Base-by-base conservation (phyloP, 176 grass and related monocot genomes). In the Hordeum marinum region DNA sequence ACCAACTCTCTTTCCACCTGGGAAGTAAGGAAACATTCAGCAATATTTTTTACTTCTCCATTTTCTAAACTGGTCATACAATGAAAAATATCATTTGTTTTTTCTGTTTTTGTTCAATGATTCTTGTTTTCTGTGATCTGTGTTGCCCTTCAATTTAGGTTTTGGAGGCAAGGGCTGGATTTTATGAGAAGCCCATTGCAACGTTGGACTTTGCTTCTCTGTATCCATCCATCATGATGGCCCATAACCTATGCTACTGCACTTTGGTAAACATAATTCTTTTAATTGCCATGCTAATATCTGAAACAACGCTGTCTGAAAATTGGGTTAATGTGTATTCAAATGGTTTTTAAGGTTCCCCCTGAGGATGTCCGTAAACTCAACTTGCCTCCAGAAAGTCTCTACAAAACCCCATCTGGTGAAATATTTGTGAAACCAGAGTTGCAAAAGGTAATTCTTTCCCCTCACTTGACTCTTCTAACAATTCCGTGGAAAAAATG, bases 191-290 rank as follows among this genome's bases (percentile, higher is more conserved):
- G 59, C 96, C 96, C 23, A 98, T 98, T 45, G 93, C 96, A 75
- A 98, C 96, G 86, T 91, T 98, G 88, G 96, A 98, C 85, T 98
- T 98, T 86, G 96, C 96, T 94, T 98, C 96, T 71, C 83, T 98
- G 79, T 98, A 98, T 87, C 96, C 96, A 82, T 98, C 96, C 75
- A 95, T 98, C 80, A 98, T 98, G 96, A 98, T 98, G 96, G 96
- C 96, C 64, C 95, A 98, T 89, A 98, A 98, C 87, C 79, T 98
- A 65, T 98, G 96, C 79, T 98, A 98, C 72, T 98, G 96, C 88
- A 98, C 93, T 80, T 93, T 98, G 91, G 96, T 98, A 98, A 92
- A 70, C 72, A 75, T 23, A 45, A 29, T 81, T 57, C 25, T 59
- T 15, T 72, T 6, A 75, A 26, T 61, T 80, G 61, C 75, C 70